Evolutionary conservation across 2,329 filamentous ascomycete genomes (phyloP), one percentile per base, ranked within the genome.

Genomic region (Sordariomycetes sp.): DNA sequence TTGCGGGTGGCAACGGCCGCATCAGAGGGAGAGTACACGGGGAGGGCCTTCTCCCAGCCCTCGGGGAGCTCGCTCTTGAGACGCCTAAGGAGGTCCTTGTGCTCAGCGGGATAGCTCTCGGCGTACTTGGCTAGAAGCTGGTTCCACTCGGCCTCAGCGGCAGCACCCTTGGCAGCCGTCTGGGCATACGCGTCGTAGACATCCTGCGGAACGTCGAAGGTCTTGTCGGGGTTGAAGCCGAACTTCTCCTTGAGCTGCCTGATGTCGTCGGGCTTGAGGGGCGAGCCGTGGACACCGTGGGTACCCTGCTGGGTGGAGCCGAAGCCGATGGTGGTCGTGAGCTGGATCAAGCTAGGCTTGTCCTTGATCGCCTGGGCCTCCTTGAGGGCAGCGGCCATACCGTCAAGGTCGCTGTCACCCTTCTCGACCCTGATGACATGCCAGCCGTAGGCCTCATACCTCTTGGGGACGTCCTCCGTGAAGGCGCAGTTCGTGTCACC

Each of bases 401-500:
- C 85, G 65, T 86, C 87, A 59, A 97, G 85, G 76, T 97, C 90
- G 72, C 83, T 75, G 80, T 99, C 89, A 74, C 94, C 94, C 68
- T 97, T 85, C 68, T 86, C 79, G 72, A 99, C 92, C 72, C 81
- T 81, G 70, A 89, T 78, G 61, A 87, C 85, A 76, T 99, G 91
- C 94, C 94, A 99, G 79, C 92, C 94, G 75, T 97, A 99, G 61
- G 94, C 74, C 80, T 97, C 90, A 74, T 97, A 97, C 70, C 93
- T 87, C 84, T 95, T 94, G 68, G 81, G 74, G 61, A 97, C 93
- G 67, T 99, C 92, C 80, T 99, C 94, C 61, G 94, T 99, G 81
- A 99, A 97, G 65, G 94, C 88, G 70, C 84, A 86, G 79, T 94
- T 94, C 78, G 89, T 97, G 81, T 96, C 88, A 75, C 94, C 94